Evolutionary conservation across 2,329 filamentous ascomycete genomes (phyloP).

Genomic region (Bipolaris bicolor): DNA sequence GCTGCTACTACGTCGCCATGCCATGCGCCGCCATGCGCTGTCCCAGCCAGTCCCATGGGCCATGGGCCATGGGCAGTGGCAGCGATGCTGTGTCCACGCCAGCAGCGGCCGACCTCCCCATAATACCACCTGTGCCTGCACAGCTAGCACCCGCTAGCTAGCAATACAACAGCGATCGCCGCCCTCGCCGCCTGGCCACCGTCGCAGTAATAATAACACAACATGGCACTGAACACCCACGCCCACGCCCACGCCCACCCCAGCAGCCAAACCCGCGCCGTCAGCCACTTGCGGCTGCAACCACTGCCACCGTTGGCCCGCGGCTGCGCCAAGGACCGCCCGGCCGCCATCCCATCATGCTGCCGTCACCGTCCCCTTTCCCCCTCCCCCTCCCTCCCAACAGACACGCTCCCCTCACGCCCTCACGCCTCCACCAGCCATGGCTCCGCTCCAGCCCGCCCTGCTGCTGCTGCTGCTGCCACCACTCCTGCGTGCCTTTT

Average conservation of each 20-base stretch:
- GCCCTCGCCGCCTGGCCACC: slow-evolving; percentile 1
- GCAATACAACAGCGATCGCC: slow-evolving; percentile 4
- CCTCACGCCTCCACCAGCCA: not conserved
- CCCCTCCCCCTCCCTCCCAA: not conserved
- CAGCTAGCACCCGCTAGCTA: slow-evolving; percentile 6
- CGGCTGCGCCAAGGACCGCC: not conserved
- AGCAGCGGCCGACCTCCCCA: not conserved
- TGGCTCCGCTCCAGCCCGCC: slow-evolving; percentile 9
- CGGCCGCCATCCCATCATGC: slow-evolving; percentile 16
- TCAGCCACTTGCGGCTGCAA: slow-evolving; percentile 8
- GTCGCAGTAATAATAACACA: too few relatives aligned
- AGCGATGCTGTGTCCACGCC: not conserved
- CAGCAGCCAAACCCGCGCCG: not conserved
- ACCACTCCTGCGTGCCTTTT: slow-evolving; percentile 48
- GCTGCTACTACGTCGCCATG: not conserved
- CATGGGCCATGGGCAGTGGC: not conserved
- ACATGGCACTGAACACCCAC: not conserved
- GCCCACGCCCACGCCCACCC: too few relatives aligned
- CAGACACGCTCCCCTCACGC: not conserved
- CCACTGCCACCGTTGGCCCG: not conserved
- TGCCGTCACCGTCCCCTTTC: slow-evolving; percentile 17
- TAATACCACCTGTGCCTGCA: not conserved
- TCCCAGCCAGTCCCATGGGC: not conserved
- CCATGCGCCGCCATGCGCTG: not conserved
- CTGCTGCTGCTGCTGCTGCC: too few relatives aligned